These are phyloP conservation scores for Amanita pallidorosea DNA, from an alignment of 768 basidiomycete genomes.

Conservation along the genomic window DNA sequence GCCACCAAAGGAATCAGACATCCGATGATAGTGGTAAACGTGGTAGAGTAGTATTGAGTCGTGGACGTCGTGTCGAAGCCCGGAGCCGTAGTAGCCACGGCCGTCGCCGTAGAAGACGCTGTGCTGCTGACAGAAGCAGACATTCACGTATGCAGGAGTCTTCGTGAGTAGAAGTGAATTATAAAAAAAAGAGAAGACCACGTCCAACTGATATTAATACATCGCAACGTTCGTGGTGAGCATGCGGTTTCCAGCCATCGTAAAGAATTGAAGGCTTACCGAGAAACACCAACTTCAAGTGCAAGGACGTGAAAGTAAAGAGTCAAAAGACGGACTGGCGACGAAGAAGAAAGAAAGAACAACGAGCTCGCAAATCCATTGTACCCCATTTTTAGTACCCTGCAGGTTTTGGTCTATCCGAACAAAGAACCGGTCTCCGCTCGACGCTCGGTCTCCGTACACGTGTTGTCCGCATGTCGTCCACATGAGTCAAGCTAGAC, in stretches of 20 bases:
- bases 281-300: not conserved
- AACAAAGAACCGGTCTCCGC: not conserved
- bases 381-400: not conserved
- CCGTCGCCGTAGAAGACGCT: not conserved
- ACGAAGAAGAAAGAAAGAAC: not conserved
- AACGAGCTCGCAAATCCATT: not conserved
- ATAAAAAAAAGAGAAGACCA: not conserved
- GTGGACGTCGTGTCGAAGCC: slow-evolving; percentile 7
- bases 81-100: not conserved
- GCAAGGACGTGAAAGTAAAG: not conserved
- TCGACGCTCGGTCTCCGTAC: not conserved
- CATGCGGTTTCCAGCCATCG: not conserved
- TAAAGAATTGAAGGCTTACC: not conserved
- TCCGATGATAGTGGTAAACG: slow-evolving; percentile 24
- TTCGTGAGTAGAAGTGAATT: not conserved
- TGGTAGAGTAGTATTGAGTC: slow-evolving; percentile 21
- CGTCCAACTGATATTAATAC: slow-evolving; percentile 3
- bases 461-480: not conserved
- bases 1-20: slow-evolving; percentile 24
- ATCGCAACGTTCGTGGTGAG: not conserved
- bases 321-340: not conserved
- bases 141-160: not conserved
- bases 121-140: not conserved
- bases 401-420: not conserved
- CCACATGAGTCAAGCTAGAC: not conserved